Base-by-base conservation (phyloP, 1,284 basidiomycete genomes). In the Fomitopsis palustris region DNA sequence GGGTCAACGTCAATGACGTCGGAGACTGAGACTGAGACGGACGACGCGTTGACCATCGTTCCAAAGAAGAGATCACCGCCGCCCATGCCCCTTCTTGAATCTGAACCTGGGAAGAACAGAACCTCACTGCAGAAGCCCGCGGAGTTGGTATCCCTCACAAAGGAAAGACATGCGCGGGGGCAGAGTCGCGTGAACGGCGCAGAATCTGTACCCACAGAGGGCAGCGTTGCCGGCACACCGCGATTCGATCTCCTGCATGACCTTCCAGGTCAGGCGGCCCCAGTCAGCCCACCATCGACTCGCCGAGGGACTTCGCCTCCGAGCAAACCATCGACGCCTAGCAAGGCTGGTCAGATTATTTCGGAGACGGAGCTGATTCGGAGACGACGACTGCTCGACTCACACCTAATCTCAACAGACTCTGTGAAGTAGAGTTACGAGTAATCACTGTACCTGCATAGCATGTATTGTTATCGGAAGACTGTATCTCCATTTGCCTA, bases 291-390 rank as follows among this genome's bases (percentile, higher is more conserved):
- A 21, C 25, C 39, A 27, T 14, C n/a, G n/a, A 4, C 25, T 6
- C 56, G 39, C 16, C 51, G 57, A 9, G 57, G 54, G 12, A 19
- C 53, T 16, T 58, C 57, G 19, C 57, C 57, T 16, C 29, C 39
- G 1, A 53, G n/a, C 38, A 51, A 45, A 19, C 72, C 56, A 72
- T 27, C 65, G 71, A 57, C 56, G 17, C 56, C 56, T 39, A 79
- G 81, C 62, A 75, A 81, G 74, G 80, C 79, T 42, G 81, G 86
- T 58, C 83, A 86, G 68, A 84, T 87, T 47, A 90, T 90, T 57
- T 80, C 83, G 21, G 91, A 94, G 75, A 85, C 79, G 12, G 92
- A 94, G 75, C 72, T 95, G 69, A 87, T 94, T 83, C 75, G 90
- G 69, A 76, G 93, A 58, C 78, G 93, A 61, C 78, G 92, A 64